Conservation (phyloP, 1,139 yeast genomes). For the Saccharomyces uvarum region DNA sequence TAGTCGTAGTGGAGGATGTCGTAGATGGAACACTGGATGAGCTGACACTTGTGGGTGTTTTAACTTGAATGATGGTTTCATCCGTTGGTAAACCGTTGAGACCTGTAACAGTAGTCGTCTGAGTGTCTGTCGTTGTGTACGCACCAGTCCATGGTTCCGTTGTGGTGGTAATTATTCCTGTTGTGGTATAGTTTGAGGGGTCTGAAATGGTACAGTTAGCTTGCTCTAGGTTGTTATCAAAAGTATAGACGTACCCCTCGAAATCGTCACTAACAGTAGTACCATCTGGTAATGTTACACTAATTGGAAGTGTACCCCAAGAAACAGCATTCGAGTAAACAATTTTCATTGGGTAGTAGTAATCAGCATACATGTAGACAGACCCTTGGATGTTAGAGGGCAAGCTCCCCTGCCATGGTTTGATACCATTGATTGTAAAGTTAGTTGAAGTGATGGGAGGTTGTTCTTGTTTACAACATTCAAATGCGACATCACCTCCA, state of each 20-base stretch:
- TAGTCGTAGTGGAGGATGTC: no score
- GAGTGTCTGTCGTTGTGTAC: not conserved
- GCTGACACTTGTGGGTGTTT: not conserved
- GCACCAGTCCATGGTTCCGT: not conserved
- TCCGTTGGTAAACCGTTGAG: not conserved
- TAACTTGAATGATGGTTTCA: not conserved
- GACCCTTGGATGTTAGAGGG: not conserved
- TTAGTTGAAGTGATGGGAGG: conserved; percentile 3
- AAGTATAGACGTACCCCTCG: not conserved
- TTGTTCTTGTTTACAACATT: conserved; percentile 23
- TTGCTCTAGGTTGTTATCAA: not conserved
- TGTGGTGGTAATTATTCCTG: not conserved
- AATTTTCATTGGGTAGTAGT: conserved; percentile 27
- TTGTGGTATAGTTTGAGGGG: not conserved
- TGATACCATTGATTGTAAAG: conserved; percentile 9
- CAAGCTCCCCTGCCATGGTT: conserved; percentile 3
- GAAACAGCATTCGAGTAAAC: conserved; percentile 11
- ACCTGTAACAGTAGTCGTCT: not conserved
- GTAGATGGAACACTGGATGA: no score
- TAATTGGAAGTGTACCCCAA: not conserved
- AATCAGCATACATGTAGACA: conserved; percentile 5
- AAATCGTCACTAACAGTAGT: not conserved
- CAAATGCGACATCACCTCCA: conserved; percentile 26
- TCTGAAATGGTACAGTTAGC: not conserved
- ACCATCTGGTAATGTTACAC: not conserved